Conservation (phyloP, 176 grass and related monocot genomes). For the Leersia perrieri region DNA sequence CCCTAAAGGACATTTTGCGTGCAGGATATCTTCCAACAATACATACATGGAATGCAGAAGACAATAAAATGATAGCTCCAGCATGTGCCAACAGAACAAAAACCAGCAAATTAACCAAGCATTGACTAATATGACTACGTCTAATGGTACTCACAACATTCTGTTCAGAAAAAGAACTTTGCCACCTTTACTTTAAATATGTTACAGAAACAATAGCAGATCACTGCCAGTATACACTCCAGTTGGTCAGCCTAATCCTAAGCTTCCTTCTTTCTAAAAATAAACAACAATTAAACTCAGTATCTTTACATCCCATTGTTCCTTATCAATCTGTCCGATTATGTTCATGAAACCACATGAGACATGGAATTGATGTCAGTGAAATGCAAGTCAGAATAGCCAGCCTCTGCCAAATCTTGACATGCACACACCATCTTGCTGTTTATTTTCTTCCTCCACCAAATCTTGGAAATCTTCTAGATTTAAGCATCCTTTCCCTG, state of each 20-base stretch:
- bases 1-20: neutral
- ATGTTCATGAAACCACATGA: neutral
- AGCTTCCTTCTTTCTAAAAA: neutral
- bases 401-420: neutral
- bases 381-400: slow-evolving; percentile 28
- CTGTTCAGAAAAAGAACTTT: neutral
- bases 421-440: neutral
- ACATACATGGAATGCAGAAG: neutral
- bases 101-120: neutral
- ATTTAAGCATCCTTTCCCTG: neutral
- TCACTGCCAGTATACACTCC: slow-evolving; percentile 8
- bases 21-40: neutral
- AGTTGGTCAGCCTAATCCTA: neutral
- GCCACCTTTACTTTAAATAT: slow-evolving; percentile 6
- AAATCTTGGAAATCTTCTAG: slow-evolving; percentile 45
- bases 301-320: neutral
- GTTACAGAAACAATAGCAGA: slow-evolving; percentile 11
- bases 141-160: neutral
- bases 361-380: slow-evolving; percentile 20
- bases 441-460: slow-evolving; percentile 11
- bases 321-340: neutral
- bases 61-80: neutral
- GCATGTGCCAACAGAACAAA: neutral
- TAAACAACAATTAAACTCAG: neutral
- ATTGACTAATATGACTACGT: neutral